Evolutionary conservation across 2,329 filamentous ascomycete species (phyloP).

Genomic region (Talaromyces atroroseus): DNA sequence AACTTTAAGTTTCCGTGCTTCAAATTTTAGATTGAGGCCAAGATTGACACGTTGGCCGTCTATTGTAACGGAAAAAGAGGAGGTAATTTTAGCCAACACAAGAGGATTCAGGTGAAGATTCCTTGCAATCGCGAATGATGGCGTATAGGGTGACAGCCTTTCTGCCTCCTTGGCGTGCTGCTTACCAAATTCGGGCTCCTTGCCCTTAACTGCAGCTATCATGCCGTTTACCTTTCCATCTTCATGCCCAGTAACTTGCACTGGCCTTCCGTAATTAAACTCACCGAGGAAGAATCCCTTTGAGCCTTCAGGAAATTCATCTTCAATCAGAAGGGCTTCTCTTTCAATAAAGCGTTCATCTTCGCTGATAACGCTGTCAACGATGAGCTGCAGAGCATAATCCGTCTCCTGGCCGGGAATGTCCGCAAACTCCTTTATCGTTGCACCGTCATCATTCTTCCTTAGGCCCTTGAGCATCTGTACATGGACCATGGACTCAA

Average conservation of each 20-base stretch:
- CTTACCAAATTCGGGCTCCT: constrained; percentile 76
- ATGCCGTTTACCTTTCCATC: constrained; percentile 72
- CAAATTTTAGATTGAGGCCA: constrained; percentile 94
- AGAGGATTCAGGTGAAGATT: constrained; percentile 77
- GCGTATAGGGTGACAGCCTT: constrained; percentile 67
- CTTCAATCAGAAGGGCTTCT: constrained; percentile 76
- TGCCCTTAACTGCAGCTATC: constrained; percentile 65
- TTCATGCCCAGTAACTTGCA: constrained; percentile 72
- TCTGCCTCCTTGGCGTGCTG: constrained; percentile 67
- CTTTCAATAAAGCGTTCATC: constrained; percentile 91
- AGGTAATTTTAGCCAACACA: constrained; percentile 91
- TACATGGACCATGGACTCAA: constrained; percentile 86
- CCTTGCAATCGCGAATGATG: constrained; percentile 83
- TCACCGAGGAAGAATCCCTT: constrained; percentile 92
- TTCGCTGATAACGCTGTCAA: constrained; percentile 83
- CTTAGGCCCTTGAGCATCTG: constrained; percentile 87
- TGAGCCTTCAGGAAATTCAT: constrained; percentile 81
- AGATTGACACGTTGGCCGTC: constrained; percentile 82
- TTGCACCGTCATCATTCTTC: constrained; percentile 86
- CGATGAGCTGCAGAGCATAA: constrained; percentile 85
- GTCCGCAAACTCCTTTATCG: constrained; percentile 85
- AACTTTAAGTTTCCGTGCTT: constrained; percentile 91
- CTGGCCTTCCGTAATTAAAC: constrained; percentile 81
- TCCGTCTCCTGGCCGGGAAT: constrained; percentile 81
- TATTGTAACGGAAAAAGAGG: constrained; percentile 79